Evolutionary conservation across 345 rosid species (phyloP).

Genomic region (Lumnitzera littorea): DNA sequence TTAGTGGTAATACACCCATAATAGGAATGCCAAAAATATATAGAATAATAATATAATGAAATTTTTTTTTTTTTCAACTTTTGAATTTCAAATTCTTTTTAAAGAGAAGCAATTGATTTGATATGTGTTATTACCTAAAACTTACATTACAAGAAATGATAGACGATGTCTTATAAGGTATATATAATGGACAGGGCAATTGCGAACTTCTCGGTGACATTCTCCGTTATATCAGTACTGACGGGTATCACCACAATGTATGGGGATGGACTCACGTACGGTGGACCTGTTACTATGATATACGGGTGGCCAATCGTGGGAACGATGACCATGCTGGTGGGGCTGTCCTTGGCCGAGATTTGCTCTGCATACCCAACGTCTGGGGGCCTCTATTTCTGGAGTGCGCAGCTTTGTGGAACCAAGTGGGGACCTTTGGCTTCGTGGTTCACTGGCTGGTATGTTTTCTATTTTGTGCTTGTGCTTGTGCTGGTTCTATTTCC

Average conservation of each 20-base stretch:
- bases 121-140: too few relatives aligned
- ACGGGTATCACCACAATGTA: slow-evolving; percentile 44
- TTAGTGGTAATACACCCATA: too few relatives aligned
- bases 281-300: slow-evolving; percentile 48
- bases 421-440: slow-evolving; percentile 51
- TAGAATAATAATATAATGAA: too few relatives aligned
- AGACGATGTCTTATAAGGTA: too few relatives aligned
- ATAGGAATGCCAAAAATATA: too few relatives aligned
- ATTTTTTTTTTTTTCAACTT: too few relatives aligned
- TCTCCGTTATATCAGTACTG: slow-evolving; percentile 38
- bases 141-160: too few relatives aligned
- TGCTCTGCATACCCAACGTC: slow-evolving; percentile 54
- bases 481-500: too few relatives aligned
- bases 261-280: slow-evolving; percentile 34
- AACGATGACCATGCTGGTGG: slow-evolving; percentile 26
- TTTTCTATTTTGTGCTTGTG: neutral
- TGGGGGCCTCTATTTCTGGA: slow-evolving; percentile 58
- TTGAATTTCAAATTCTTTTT: too few relatives aligned
- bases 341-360: slow-evolving; percentile 52
- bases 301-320: slow-evolving; percentile 54
- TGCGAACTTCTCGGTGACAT: slow-evolving; percentile 43
- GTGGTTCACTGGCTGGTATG: slow-evolving; percentile 65
- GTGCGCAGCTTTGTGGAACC: slow-evolving; percentile 38
- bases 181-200: slow-evolving; percentile 19
- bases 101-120: too few relatives aligned